Evolutionary conservation across 148 eudicot species (phyloP), one percentile per base, ranked within the genome.

Genomic region (Selenicereus undatus): DNA sequence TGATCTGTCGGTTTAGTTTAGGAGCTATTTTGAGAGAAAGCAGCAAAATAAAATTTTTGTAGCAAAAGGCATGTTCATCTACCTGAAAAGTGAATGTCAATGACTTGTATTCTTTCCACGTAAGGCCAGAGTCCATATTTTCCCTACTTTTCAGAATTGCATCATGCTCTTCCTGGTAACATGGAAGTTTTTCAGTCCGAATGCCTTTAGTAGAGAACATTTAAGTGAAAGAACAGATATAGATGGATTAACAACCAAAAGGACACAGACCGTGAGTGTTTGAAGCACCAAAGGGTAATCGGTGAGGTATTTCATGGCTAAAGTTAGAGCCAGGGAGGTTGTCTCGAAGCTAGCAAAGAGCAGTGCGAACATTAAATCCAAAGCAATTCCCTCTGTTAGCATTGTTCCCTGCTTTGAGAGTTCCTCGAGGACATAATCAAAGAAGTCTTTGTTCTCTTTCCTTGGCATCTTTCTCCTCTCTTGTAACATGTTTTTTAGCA

Each of bases 311-410:
- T 91, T 95, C 51, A 83, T 77, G 81, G 99, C 97, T 79, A 93
- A 85, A 66, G 99, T 95, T 81, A 93, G 81, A 60, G 97, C 93
- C 50, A 92, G 76, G 50, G 99, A 95, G 65, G 97, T 93, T 52
- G 99, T 93, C 87, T 93, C 99, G 74, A 89, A 93, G 91, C 97
- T 95, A 39, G 99, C 99, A 76, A 95, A 95, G 74, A 95, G 90
- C 73, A 95, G 91, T 78, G 88, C 97, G 81, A 95, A 95, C 97
- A 95, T 95, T 78, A 95, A 89, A 76, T 95, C 99, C 85, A 95
- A 85, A 74, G 93, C 97, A 32, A 95, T 91, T 79, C 87, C 92
- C 76, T 95, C 97, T 52, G 99, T 91, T 29, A 95, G 89, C 21
- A 86, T 79, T 35, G 98, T 88, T 62, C 79, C 90, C 79, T 92